phyloP scores from a whole-genome alignment of 768 basidiomycete genomes.

The Dacryopinax spathularia region DNA sequence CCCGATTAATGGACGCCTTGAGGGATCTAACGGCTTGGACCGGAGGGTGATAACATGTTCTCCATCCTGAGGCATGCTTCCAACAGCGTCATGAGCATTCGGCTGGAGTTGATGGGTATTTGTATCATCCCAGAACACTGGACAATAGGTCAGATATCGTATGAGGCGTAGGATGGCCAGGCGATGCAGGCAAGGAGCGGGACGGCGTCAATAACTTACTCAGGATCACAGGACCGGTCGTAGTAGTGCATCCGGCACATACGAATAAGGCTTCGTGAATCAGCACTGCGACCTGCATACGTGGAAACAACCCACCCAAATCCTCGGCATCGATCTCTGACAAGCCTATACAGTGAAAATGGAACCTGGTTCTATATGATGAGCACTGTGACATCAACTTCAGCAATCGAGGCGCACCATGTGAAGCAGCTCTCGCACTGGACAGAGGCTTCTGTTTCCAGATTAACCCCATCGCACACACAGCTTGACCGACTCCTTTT shows the following conservation, averaged over 20 bases:
- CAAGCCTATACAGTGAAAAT: conserved; percentile 62
- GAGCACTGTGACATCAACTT: conserved; percentile 6
- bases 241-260: conserved; percentile 41
- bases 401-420: conserved; percentile 36
- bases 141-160: background rate
- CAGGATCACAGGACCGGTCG: conserved; percentile 50
- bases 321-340: conserved; percentile 53
- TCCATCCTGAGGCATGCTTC: no score
- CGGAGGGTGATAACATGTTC: no score
- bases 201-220: no score
- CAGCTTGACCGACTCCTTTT: conserved; percentile 28
- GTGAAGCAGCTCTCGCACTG: conserved; percentile 53
- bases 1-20: background rate
- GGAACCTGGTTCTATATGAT: conserved; percentile 44
- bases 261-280: conserved; percentile 40
- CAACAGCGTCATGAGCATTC: no score
- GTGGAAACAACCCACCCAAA: conserved; percentile 44
- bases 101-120: no score
- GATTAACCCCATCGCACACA: conserved; percentile 52
- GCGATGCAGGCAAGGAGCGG: no score
- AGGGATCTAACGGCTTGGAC: no score
- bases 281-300: conserved; percentile 10
- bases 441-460: conserved; percentile 65
- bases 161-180: no score
- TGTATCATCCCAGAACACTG: background rate